These are phyloP conservation scores for Cutaneotrichosporon mucoides DNA, from an alignment of 1,284 basidiomycete genomes.

Conservation along the genomic window DNA sequence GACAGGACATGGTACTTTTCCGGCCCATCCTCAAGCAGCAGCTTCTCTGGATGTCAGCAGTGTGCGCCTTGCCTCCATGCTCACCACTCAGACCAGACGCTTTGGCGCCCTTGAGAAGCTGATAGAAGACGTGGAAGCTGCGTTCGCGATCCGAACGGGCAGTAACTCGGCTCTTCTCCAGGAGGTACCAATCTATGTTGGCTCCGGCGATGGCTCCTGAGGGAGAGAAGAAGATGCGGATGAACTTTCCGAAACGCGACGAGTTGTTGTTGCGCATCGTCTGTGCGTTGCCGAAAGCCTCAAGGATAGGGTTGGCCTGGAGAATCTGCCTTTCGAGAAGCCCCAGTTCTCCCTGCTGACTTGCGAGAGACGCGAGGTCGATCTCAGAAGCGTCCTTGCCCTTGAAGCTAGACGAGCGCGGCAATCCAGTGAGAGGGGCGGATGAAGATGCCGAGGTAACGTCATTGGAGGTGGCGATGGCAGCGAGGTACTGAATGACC, in stretches of 20 bases:
- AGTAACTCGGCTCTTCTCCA: slow-evolving; percentile 96
- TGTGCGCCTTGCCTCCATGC: slow-evolving; percentile 5
- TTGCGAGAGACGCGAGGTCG: slow-evolving; percentile 48
- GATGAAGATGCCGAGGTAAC: slow-evolving; percentile 52
- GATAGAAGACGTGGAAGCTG: slow-evolving; percentile 97
- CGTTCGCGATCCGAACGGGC: slow-evolving; percentile 83
- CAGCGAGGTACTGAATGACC: slow-evolving; percentile 98
- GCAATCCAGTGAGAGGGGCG: slow-evolving; percentile 38
- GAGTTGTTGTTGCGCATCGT: slow-evolving; percentile 99
- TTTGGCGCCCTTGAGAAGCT: slow-evolving; percentile 69
- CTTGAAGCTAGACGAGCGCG: slow-evolving; percentile 46
- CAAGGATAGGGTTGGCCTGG: slow-evolving; percentile 95
- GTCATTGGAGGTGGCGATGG: slow-evolving; percentile 76
- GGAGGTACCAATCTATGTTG: slow-evolving; percentile 97
- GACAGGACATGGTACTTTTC: slow-evolving; percentile 90
- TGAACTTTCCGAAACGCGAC: slow-evolving; percentile 93
- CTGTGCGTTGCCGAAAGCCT: slow-evolving; percentile 98
- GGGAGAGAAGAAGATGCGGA: slow-evolving; percentile 90
- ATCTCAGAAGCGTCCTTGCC: slow-evolving; percentile 40
- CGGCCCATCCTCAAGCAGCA: slow-evolving; percentile 70
- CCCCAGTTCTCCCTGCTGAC: slow-evolving; percentile 65
- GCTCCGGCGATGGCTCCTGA: slow-evolving; percentile 95
- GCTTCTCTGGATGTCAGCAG: slow-evolving; percentile 54
- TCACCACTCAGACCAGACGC: slow-evolving; percentile 60
- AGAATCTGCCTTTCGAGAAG: slow-evolving; percentile 93